Base-by-base conservation (phyloP, 441 rosid genomes). In the Jatropha multifida region DNA sequence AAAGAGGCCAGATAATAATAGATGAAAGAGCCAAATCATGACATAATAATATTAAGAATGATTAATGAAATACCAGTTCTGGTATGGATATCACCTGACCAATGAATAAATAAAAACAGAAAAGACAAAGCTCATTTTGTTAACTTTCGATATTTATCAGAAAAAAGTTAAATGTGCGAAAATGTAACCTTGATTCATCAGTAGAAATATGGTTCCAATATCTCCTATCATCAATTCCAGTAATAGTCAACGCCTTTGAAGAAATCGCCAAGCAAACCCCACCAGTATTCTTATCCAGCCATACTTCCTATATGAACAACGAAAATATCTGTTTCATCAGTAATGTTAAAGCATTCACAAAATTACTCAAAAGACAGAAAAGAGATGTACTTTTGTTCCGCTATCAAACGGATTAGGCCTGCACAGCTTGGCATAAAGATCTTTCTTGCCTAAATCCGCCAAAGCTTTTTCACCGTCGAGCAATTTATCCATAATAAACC, bases 211-310 rank as follows among this genome's bases (percentile, higher is more conserved):
- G 87, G 77, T 73, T 91, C 97, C 96, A 93, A 69, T 93, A 86
- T 82, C 94, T 90, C 77, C 92, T 82, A 66, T 93, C 96, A 77
- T 91, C 94, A 60, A 89, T 89, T 48, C 96, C 94, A 0, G 92
- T 93, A 52, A 93, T 91, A 20, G 81, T 79, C 66, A 93, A 81
- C 0, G 86, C 86, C 80, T 83, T 91, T 0, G 89, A 86, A 77
- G 92, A 91, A 58, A 93, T 83, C 15, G 91, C 90, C 15, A 90
- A 72, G 70, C 93, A 93, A 74, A 90, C 82, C 23, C 92, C 90
- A 54, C 88, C 91, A 0, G 84, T 91, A 18, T 55, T 81, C 82
- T 90, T 93, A 69, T 91, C 92, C 70, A 93, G 71, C 96, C 98
- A 93, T 69, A 90, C 2, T 71, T 90, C 90, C 93, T 91, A 86